A percentile compares a stretch with the other conserved stretches of the same genome.
Evolutionary conservation across 2,329 filamentous ascomycete genomes (phyloP).

Genomic region (Epichloe uncinata): DNA sequence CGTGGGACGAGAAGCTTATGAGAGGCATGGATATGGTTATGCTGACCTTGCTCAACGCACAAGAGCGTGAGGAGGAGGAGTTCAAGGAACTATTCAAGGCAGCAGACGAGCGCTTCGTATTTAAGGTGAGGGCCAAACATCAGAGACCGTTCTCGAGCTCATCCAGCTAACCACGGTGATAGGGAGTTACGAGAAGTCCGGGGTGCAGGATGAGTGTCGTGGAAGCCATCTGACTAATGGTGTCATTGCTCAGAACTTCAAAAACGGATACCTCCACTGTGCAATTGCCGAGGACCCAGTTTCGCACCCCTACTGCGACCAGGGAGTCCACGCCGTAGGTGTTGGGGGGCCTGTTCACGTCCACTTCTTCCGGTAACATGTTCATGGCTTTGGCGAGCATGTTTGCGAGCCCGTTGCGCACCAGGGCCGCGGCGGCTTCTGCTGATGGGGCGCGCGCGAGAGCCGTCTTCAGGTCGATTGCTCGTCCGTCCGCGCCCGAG

Average conservation of each 20-base stretch:
- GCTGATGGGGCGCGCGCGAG: constrained; percentile 17
- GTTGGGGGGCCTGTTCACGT: constrained; percentile 26
- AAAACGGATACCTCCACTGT: constrained; percentile 32
- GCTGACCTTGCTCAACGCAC: constrained; percentile 36
- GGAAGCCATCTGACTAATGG: constrained; percentile 29
- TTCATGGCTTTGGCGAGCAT: constrained; percentile 33
- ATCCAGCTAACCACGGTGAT: neutral
- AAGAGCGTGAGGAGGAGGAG: constrained; percentile 34
- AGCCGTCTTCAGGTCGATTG: constrained; percentile 18
- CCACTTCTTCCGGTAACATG: constrained; percentile 31
- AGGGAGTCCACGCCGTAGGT: constrained; percentile 42
- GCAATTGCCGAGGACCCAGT: constrained; percentile 33
- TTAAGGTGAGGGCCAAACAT: constrained; percentile 20
- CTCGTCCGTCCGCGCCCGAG: constrained; percentile 6
- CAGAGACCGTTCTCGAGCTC: neutral
- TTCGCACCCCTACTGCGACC: constrained; percentile 38
- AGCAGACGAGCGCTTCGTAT: constrained; percentile 29
- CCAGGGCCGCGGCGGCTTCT: constrained; percentile 19
- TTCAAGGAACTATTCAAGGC: constrained; percentile 31
- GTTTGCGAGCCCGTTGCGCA: constrained; percentile 23
- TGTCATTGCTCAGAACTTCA: constrained; percentile 30
- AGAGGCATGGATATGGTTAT: constrained; percentile 39
- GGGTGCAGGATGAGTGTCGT: constrained; percentile 35
- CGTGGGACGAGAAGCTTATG: constrained; percentile 34
- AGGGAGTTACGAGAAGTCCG: constrained; percentile 27